Conservation (phyloP, 73 alveolate genomes). For the Paramecium primaurelia region DNA sequence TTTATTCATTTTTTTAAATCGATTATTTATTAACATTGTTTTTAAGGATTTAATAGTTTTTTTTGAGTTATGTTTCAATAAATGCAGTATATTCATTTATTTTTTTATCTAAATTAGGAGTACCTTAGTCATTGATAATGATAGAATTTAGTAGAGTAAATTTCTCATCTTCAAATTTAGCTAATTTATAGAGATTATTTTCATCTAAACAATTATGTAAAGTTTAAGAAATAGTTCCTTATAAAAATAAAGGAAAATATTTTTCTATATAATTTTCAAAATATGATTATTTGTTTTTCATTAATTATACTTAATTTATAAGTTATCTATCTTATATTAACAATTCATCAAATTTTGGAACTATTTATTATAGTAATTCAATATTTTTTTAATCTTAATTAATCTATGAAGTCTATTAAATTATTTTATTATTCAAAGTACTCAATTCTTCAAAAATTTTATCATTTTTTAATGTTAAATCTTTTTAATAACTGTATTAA, state of each 20-base stretch:
- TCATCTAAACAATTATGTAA: background rate
- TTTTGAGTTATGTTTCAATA: background rate
- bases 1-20: background rate
- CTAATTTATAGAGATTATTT: background rate
- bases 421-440: background rate
- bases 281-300: background rate
- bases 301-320: background rate
- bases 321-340: background rate
- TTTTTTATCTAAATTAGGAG: background rate
- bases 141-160: background rate
- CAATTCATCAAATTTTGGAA: background rate
- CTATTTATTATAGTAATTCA: too few species aligned
- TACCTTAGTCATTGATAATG: background rate
- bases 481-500: background rate
- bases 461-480: background rate
- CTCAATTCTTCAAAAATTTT: background rate
- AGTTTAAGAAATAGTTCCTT: background rate
- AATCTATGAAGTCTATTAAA: too few species aligned
- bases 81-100: background rate
- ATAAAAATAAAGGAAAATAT: background rate
- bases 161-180: background rate
- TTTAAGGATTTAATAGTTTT: background rate
- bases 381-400: background rate
- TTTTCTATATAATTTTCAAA: constrained; percentile 16
- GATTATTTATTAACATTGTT: background rate